Percentiles rank a stretch among this genome's conserved stretches.
phyloP scores from a whole-genome alignment of 352 stramenopile genomes.

The Phytophthora fragariaefolia region DNA sequence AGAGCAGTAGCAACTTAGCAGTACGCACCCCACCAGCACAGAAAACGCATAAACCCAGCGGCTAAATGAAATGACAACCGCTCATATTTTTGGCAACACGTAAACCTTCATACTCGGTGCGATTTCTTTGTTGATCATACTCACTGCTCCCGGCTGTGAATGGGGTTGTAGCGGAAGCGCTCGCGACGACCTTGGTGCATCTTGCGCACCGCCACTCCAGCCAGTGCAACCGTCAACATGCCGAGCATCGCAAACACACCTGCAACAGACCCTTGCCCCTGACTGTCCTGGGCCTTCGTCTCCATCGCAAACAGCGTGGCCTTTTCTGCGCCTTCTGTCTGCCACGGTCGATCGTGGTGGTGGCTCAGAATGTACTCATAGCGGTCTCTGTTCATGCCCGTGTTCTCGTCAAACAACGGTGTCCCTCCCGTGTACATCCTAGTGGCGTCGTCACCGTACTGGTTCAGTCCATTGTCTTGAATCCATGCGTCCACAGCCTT shows the following conservation, averaged over 20 bases:
- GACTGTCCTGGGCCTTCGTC: conserved; percentile 14
- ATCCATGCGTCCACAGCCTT: conserved; percentile 65
- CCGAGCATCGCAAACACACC: conserved; percentile 44
- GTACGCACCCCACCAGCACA: background rate
- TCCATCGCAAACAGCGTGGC: conserved; percentile 17
- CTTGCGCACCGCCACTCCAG: conserved; percentile 39
- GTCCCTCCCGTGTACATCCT: conserved; percentile 78
- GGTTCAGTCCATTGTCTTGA: conserved; percentile 55
- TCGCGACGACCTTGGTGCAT: conserved; percentile 33
- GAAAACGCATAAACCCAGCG: background rate
- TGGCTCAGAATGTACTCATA: conserved; percentile 73
- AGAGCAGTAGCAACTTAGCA: too few relatives aligned
- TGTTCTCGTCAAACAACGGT: conserved; percentile 82
- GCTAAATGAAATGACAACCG: conserved; percentile 19
- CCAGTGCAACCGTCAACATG: conserved; percentile 45
- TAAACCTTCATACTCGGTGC: conserved; percentile 1
- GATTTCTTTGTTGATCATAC: background rate
- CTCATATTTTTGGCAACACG: conserved; percentile 33
- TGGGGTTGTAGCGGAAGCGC: conserved; percentile 64
- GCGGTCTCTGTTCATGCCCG: conserved; percentile 52
- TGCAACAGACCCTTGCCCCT: conserved; percentile 33
- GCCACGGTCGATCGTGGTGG: conserved; percentile 71
- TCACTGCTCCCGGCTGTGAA: conserved; percentile 49
- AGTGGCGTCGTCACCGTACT: conserved; percentile 62
- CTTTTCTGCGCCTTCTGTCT: conserved; percentile 20